Evolutionary conservation across 2,329 filamentous ascomycete genomes (phyloP).

Genomic region (Seiridium cupressi): DNA sequence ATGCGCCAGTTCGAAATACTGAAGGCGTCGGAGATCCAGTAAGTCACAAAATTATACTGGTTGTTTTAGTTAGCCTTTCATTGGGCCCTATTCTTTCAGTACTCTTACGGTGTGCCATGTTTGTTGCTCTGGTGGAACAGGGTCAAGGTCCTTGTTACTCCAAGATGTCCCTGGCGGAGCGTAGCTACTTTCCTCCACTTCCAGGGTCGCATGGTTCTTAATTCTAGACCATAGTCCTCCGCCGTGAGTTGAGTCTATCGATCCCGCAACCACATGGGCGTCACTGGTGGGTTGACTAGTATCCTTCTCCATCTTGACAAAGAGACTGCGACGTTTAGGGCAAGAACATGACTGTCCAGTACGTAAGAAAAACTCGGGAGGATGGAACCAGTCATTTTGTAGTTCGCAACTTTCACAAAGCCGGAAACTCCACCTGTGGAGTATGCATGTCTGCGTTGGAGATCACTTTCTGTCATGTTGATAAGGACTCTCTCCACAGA

Average conservation of each 20-base stretch:
- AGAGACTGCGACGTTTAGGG: neutral
- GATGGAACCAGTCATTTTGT: neutral
- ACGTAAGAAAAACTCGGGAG: neutral
- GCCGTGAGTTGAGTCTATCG: conserved; percentile 2
- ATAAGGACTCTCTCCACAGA: neutral
- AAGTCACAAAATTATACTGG: conserved; percentile 11
- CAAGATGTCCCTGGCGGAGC: conserved; percentile 9
- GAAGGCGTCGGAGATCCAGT: conserved; percentile 20
- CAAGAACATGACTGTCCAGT: neutral
- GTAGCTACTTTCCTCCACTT: conserved; percentile 12
- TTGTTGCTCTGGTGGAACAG: conserved; percentile 7
- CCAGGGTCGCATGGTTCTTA: conserved; percentile 5
- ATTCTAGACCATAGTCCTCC: conserved; percentile 8
- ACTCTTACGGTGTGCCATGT: conserved; percentile 4
- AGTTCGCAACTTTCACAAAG: neutral
- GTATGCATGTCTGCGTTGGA: neutral
- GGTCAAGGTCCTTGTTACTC: conserved; percentile 12
- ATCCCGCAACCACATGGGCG: conserved; percentile 7
- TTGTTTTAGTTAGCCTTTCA: neutral
- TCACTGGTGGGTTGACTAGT: neutral
- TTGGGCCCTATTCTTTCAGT: no score
- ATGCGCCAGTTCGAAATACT: conserved; percentile 16
- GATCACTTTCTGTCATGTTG: neutral
- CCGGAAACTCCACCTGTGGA: neutral
- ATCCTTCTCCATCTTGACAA: neutral